A percentile compares a stretch with the other conserved stretches of the same genome.
phyloP scores from a whole-genome alignment of 1,284 basidiomycete genomes.

The Ganoderma meredithae region DNA sequence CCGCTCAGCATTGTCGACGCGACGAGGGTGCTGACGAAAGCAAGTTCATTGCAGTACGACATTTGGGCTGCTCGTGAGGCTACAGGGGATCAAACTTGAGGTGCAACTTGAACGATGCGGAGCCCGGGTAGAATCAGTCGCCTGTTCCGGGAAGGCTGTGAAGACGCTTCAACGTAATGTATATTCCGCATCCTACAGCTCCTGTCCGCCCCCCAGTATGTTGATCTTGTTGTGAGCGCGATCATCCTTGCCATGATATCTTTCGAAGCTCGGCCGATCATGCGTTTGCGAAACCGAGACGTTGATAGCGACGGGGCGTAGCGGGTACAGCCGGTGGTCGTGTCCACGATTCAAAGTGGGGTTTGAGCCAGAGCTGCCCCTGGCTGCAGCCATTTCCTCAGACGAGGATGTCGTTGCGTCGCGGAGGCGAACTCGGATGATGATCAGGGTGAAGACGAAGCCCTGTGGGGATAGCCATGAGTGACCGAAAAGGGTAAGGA shows the following conservation, averaged over 20 bases:
- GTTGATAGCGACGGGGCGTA: conserved; percentile 29
- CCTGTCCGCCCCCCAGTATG: too few relatives aligned
- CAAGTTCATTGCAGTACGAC: neutral
- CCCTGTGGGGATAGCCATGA: conserved; percentile 6
- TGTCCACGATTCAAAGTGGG: neutral
- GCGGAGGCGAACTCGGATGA: conserved; percentile 31
- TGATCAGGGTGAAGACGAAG: conserved; percentile 31
- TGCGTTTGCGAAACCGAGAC: conserved; percentile 26
- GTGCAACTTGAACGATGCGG: too few relatives aligned
- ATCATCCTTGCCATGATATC: conserved; percentile 24
- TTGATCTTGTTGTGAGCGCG: too few relatives aligned
- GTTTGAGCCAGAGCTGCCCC: neutral
- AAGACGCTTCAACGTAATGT: too few relatives aligned
- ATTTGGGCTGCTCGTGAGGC: too few relatives aligned
- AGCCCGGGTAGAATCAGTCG: too few relatives aligned
- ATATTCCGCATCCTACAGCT: too few relatives aligned
- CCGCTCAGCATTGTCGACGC: neutral
- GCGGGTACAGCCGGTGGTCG: conserved; percentile 12
- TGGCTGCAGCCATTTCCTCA: neutral
- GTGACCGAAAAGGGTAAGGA: too few relatives aligned
- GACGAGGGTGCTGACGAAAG: neutral
- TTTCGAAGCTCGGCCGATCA: conserved; percentile 29
- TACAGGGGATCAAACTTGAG: too few relatives aligned
- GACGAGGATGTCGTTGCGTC: conserved; percentile 13
- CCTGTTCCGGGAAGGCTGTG: too few relatives aligned